phyloP scores from a whole-genome alignment of 768 basidiomycete genomes.

The Termitomyces sp. region DNA sequence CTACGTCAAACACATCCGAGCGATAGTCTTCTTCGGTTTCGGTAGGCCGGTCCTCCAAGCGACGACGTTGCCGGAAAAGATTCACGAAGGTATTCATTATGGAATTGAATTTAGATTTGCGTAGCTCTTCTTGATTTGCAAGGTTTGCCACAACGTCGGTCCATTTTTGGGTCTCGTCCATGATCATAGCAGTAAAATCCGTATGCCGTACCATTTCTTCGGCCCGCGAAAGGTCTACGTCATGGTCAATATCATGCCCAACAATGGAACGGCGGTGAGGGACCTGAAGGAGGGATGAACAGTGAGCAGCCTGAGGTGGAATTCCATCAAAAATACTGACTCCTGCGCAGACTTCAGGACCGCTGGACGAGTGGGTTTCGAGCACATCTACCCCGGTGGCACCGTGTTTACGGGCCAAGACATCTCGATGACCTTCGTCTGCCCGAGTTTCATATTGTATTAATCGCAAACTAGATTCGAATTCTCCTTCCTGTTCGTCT shows the following conservation, averaged over 20 bases:
- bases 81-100: not conserved
- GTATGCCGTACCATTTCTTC: not conserved
- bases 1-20: not conserved
- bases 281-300: too few relatives aligned
- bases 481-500: not conserved
- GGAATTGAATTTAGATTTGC: not conserved
- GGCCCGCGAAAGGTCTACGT: not conserved
- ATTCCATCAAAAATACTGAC: not conserved
- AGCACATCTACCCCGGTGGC: not conserved
- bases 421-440: not conserved
- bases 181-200: not conserved
- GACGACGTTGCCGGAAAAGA: not conserved
- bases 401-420: not conserved
- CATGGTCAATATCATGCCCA: too few relatives aligned
- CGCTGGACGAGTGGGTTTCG: not conserved
- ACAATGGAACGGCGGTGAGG: too few relatives aligned
- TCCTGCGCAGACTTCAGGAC: not conserved
- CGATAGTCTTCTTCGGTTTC: not conserved
- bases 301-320: not conserved
- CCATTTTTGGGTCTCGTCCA: not conserved
- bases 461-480: not conserved
- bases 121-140: not conserved
- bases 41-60: not conserved
- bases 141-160: not conserved
- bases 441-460: not conserved